phyloP scores from a whole-genome alignment of 2,329 filamentous ascomycete species.

The Neofusicoccum sp. region DNA sequence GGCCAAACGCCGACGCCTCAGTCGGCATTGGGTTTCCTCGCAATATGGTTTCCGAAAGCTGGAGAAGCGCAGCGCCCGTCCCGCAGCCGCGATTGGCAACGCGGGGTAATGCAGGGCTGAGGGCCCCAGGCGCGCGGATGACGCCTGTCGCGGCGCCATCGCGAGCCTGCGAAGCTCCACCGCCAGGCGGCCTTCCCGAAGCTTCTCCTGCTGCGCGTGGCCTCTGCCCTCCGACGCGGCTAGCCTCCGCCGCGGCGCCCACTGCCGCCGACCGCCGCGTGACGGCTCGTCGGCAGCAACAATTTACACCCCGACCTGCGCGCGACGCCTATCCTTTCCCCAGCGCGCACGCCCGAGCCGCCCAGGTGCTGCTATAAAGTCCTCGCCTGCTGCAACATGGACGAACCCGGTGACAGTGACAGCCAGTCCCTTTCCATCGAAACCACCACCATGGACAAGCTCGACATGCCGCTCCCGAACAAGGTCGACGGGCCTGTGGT shows the following conservation, averaged over 20 bases:
- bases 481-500: slow-evolving; percentile 7
- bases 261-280: background rate
- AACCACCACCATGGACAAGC: slow-evolving; percentile 15
- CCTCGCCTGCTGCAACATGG: background rate
- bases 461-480: slow-evolving; percentile 10
- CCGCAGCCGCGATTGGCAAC: slow-evolving; percentile 18
- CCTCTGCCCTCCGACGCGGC: slow-evolving; percentile 7
- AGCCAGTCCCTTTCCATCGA: slow-evolving; percentile 5
- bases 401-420: background rate
- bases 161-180: slow-evolving; percentile 14
- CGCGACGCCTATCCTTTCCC: background rate
- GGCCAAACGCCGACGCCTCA: slow-evolving; percentile 5
- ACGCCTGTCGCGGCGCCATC: background rate
- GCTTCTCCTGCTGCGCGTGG: slow-evolving; percentile 14
- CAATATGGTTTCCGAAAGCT: slow-evolving; percentile 19
- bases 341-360: background rate
- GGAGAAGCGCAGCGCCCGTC: slow-evolving; percentile 17
- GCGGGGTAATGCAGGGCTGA: slow-evolving; percentile 16
- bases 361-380: slow-evolving; percentile 9
- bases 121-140: slow-evolving; percentile 4
- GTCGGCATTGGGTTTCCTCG: slow-evolving; percentile 17
- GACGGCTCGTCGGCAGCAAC: slow-evolving; percentile 1
- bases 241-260: slow-evolving; percentile 11
- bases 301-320: slow-evolving; percentile 15
- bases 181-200: slow-evolving; percentile 11